These are phyloP conservation scores for Silybum marianum DNA, from an alignment of 129 eudicot genomes.

Conservation along the genomic window DNA sequence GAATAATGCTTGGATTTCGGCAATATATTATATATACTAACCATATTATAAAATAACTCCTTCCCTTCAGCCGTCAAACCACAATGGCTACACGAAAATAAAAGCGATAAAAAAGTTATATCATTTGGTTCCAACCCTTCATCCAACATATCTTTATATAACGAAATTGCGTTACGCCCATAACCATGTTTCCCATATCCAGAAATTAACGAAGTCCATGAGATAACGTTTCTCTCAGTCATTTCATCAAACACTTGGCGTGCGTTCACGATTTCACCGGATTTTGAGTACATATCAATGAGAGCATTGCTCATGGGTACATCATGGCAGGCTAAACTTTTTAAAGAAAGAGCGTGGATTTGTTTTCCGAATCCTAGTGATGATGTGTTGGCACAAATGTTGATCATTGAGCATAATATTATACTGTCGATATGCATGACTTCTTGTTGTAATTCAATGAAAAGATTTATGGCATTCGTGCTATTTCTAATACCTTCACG, in stretches of 20 bases:
- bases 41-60: conserved; percentile 51
- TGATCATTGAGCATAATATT: conserved; percentile 65
- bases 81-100: conserved; percentile 73
- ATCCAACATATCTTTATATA: conserved; percentile 55
- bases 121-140: conserved; percentile 65
- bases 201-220: conserved; percentile 78
- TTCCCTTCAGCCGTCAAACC: conserved; percentile 58
- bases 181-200: conserved; percentile 66
- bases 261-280: conserved; percentile 57
- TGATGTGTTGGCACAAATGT: conserved; percentile 60
- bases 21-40: conserved; percentile 45
- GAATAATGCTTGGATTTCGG: conserved; percentile 72
- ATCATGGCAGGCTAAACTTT: conserved; percentile 44
- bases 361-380: conserved; percentile 59
- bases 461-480: conserved; percentile 50
- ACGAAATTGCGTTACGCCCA: conserved; percentile 49
- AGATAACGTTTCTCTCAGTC: conserved; percentile 59
- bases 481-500: conserved; percentile 39
- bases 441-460: conserved; percentile 43
- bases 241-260: conserved; percentile 49
- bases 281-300: conserved; percentile 77
- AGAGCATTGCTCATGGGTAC: conserved; percentile 61
- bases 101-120: conserved; percentile 61
- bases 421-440: conserved; percentile 41
- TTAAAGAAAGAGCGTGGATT: conserved; percentile 53